Conservation (phyloP, 495 filamentous ascomycete species). For the Neurospora sp. region DNA sequence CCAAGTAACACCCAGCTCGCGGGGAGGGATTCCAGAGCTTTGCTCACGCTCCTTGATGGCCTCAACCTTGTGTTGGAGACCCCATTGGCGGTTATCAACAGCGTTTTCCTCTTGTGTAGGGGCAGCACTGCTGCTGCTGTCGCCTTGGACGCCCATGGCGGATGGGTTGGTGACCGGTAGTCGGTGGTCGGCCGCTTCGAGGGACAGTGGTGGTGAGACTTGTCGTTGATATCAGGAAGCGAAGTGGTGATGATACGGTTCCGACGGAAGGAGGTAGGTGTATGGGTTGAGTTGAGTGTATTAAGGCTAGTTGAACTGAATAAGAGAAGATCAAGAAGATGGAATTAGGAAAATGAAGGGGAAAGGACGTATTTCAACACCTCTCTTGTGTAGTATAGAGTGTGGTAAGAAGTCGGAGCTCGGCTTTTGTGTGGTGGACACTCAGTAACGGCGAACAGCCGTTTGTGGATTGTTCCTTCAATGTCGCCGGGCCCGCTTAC, state of each 20-base stretch:
- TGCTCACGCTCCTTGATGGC: constrained; percentile 35
- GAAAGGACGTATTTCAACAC: neutral
- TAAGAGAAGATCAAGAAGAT: neutral
- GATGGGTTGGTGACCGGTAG: neutral
- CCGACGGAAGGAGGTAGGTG: neutral
- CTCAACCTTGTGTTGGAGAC: constrained; percentile 36
- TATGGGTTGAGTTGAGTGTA: neutral
- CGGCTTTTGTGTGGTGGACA: neutral
- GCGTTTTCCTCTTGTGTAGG: neutral
- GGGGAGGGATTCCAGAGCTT: constrained; percentile 36
- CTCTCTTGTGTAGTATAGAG: neutral
- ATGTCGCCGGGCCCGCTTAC: neutral
- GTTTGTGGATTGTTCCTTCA: neutral
- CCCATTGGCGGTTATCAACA: constrained; percentile 17
- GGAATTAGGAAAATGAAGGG: neutral
- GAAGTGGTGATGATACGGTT: neutral
- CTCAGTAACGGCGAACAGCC: neutral
- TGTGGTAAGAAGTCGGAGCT: neutral
- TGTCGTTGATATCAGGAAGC: neutral
- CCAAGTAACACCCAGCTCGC: constrained; percentile 51
- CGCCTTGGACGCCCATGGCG: constrained; percentile 16
- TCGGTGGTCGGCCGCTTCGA: neutral
- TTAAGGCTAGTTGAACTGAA: neutral
- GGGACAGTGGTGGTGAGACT: neutral
- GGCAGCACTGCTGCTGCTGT: neutral